A percentile compares a stretch with the other conserved stretches of the same genome.
These are phyloP conservation scores for Sporothrix euskadiensis DNA, from an alignment of 2,329 filamentous ascomycete species.

Conservation along the genomic window DNA sequence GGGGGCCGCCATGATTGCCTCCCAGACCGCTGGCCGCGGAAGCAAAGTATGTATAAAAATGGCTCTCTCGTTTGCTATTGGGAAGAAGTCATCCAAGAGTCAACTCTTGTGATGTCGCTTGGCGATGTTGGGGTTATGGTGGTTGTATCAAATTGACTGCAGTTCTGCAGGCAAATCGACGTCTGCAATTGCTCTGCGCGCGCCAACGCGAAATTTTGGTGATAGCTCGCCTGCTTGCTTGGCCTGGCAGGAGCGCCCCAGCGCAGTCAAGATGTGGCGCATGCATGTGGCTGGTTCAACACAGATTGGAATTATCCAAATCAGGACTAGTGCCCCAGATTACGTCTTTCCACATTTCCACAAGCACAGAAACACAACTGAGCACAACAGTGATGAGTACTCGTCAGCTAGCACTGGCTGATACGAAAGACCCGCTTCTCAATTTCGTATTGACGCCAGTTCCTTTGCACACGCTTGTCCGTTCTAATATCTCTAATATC, in stretches of 20 bases:
- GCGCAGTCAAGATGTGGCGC: constrained; percentile 8
- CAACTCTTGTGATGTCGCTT: neutral
- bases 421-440: constrained; percentile 21
- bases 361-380: neutral
- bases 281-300: neutral
- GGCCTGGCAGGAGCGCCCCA: too few species aligned
- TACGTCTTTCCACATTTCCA: neutral
- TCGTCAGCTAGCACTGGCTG: constrained; percentile 21
- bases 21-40: constrained; percentile 23
- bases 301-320: neutral
- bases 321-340: neutral
- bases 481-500: constrained; percentile 21
- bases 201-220: constrained; percentile 29
- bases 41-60: neutral
- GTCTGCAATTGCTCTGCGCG: constrained; percentile 13
- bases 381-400: neutral
- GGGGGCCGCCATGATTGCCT: constrained; percentile 57
- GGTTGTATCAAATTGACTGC: neutral
- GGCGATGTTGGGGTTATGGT: neutral
- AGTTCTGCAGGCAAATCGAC: neutral
- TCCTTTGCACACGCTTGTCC: constrained; percentile 13
- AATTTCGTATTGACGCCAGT: constrained; percentile 23
- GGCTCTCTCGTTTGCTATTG: neutral
- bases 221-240: constrained; percentile 5
- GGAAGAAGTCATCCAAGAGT: neutral